These are phyloP conservation scores for Plectosphaerella sp. DNA, from an alignment of 2,329 filamentous ascomycete genomes.

Conservation along the genomic window DNA sequence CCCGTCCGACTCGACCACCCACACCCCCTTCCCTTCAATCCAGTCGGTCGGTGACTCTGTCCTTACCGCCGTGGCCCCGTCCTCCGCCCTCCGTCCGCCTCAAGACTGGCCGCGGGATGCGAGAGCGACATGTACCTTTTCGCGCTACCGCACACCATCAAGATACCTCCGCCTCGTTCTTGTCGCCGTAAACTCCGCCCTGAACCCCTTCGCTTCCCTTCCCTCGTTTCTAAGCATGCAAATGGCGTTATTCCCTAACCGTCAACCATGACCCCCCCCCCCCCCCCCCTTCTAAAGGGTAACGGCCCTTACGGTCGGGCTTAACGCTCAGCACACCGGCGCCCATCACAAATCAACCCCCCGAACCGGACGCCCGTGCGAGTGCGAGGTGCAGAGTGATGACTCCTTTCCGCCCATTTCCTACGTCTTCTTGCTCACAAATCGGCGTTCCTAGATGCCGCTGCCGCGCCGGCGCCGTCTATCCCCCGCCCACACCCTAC, in stretches of 20 bases:
- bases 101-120: not conserved
- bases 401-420: slow-evolving; percentile 1
- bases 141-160: no score
- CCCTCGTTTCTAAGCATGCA: not conserved
- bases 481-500: not conserved
- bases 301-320: not conserved
- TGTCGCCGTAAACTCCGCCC: not conserved
- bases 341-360: slow-evolving; percentile 3
- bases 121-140: not conserved
- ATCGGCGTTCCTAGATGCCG: not conserved
- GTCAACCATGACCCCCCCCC: not conserved
- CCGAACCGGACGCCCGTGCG: not conserved
- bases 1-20: not conserved
- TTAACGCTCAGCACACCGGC: not conserved
- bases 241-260: no score
- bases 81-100: no score
- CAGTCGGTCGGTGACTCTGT: not conserved
- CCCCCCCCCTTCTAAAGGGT: not conserved
- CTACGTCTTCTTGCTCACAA: slow-evolving; percentile 1
- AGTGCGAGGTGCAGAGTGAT: not conserved
- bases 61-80: not conserved
- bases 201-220: not conserved
- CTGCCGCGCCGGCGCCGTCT: not conserved
- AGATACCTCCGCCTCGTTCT: not conserved
- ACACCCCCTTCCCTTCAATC: no score